Evolutionary conservation across 75 land plant species (phyloP), one percentile per base, ranked within the genome.

Genomic region (Cryptomeria japonica): DNA sequence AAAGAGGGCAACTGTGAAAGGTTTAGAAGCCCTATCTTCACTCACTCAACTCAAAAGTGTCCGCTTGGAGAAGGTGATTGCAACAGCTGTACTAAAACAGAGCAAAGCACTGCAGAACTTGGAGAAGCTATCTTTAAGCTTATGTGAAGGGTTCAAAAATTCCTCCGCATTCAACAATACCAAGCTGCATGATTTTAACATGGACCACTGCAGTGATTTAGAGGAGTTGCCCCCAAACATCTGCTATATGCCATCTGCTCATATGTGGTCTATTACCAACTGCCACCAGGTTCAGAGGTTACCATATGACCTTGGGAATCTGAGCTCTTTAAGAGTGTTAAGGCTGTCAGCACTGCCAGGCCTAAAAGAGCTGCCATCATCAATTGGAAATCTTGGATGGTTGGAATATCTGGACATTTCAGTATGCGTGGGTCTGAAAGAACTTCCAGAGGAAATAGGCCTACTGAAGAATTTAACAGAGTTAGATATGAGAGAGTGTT

Each of bases 401-500:
- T 39, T 94, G 38, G 87, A 90, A 72, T 94, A 89, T 86, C 88
- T 94, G 0, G 93, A 94, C 85, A 88, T 94, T 12, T 94, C 95
- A 3, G 87, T 90, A 31, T 91, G 93, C 86, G 77, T 90, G 3
- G 88, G 87, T 22, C 55, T 94, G 70, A 70, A 42, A 44, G 82
- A 90, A 75, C 91, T 94, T 25, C 94, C 96, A 32, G 91, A 94
- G 0, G 91, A 87, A 25, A 83, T 94, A 34, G 93, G 91, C 10
- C 38, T 85, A 5, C 61, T 92, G 38, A 49, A 25, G 14, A 89
- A 86, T 2, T 84, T 94, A 84, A 89, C 89, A 83, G 90, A 90
- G 90, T 90, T 94, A 16, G 93, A 94, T 89, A 94, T 94, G 95
- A 89, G 94, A 68, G 92, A 93, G 83, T 94, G 95, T 38, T 64